Base-by-base conservation (phyloP, 2,329 filamentous ascomycete species). In the Aspergillus cejpii region DNA sequence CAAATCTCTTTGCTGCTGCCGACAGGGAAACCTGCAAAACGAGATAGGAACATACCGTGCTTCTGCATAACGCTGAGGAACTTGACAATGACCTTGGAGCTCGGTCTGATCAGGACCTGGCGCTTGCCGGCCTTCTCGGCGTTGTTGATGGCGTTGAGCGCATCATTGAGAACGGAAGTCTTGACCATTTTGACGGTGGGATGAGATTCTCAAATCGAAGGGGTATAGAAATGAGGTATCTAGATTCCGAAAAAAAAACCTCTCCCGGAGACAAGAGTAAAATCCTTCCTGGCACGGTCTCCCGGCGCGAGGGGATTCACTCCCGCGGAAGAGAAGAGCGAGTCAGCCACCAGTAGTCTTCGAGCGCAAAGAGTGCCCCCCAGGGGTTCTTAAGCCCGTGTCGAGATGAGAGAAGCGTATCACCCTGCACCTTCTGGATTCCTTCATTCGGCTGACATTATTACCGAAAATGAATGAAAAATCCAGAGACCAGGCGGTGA, bases 111-210 rank as follows among this genome's bases (percentile, higher is more conserved):
- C 74, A 98, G 70, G 71, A 97, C 92, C 80, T 98, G 92, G 71
- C 92, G 90, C 86, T 97, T 97, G 79, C 92, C 92, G 65, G 87
- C 80, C 86, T 98, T 97, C 84, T 98, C 94, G 81, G 92, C 92
- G 76, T 98, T 98, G 89, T 98, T 98, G 85, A 98, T 97, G 80
- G 83, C 80, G 75, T 95, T 95, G 69, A 96, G 86, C 72, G 87
- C 89, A 85, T 98, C 92, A 83, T 97, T 94, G 76, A 98, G 90
- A 70, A 97, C 92, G 74, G 89, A 95, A 69, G 92, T 97, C 80
- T 87, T 89, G 77, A 96, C 90, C 91, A 98, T 98, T 72, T 86
- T 96, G 82, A 72, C 83, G 81, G 79, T 78, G 65, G 68, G 44
- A 52, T 54, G 61, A 74, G 72, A 74, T 75, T 74, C 72, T 74